These are phyloP conservation scores for Maudiozyma pseudohumilis DNA, from an alignment of 805 yeast genomes.

Conservation along the genomic window DNA sequence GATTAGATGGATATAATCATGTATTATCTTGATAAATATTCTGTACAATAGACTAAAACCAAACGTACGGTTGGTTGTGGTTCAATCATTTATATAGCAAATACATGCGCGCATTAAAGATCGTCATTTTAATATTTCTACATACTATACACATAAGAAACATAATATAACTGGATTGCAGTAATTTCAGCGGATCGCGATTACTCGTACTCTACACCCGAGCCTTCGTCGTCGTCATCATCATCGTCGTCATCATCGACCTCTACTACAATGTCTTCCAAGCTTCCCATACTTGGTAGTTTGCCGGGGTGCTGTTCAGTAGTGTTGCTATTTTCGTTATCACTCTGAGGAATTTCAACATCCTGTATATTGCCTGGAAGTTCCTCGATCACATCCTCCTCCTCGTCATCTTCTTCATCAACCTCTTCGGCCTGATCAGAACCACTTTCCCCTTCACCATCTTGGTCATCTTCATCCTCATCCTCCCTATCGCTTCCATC, in stretches of 20 bases:
- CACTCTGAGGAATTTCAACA: neutral
- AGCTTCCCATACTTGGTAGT: slow-evolving; percentile 2
- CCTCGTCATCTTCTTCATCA: slow-evolving; percentile 26
- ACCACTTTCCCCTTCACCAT: slow-evolving; percentile 13
- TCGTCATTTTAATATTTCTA: neutral
- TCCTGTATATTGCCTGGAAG: slow-evolving; percentile 27
- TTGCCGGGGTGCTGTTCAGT: too few species aligned
- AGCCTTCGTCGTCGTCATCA: slow-evolving; percentile 30
- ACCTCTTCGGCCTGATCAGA: slow-evolving; percentile 12
- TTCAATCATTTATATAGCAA: too few species aligned
- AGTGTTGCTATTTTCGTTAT: neutral
- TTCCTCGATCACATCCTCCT: slow-evolving; percentile 17
- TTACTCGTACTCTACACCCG: slow-evolving; percentile 31
- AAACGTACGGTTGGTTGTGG: too few species aligned
- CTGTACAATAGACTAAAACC: neutral
- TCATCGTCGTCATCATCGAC: slow-evolving; percentile 21
- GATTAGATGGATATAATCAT: slow-evolving; percentile 10
- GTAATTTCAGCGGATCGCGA: neutral
- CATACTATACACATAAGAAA: neutral
- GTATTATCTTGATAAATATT: neutral
- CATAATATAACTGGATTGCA: neutral
- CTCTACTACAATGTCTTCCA: slow-evolving; percentile 23
- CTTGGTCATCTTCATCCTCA: slow-evolving; percentile 12
- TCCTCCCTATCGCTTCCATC: slow-evolving; percentile 22
- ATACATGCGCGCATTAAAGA: neutral